These are phyloP conservation scores for Fusarium pilosicola DNA, from an alignment of 2,329 filamentous ascomycete genomes.

Conservation along the genomic window DNA sequence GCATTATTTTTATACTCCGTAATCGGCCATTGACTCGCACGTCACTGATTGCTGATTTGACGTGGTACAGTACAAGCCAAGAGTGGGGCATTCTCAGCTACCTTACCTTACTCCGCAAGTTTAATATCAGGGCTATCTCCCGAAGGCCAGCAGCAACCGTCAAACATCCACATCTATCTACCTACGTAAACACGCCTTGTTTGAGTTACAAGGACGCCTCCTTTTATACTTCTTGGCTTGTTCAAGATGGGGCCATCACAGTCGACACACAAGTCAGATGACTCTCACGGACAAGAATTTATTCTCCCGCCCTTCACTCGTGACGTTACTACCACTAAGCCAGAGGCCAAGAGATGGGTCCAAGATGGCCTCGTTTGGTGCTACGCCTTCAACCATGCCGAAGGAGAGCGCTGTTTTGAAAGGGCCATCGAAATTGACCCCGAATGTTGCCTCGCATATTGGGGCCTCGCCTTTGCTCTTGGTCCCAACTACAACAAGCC, in stretches of 20 bases:
- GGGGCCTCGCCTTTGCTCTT: slow-evolving; percentile 73
- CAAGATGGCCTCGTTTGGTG: slow-evolving; percentile 74
- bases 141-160: slow-evolving; percentile 1
- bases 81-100: slow-evolving; percentile 27
- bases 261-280: slow-evolving; percentile 3
- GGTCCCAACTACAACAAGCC: slow-evolving; percentile 81
- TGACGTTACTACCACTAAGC: slow-evolving; percentile 61
- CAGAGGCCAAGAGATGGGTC: slow-evolving; percentile 70
- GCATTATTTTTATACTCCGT: neutral
- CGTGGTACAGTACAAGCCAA: slow-evolving; percentile 18
- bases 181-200: neutral
- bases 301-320: slow-evolving; percentile 49
- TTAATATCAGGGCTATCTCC: slow-evolving; percentile 23
- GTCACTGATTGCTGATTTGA: slow-evolving; percentile 36
- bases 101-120: slow-evolving; percentile 26
- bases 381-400: slow-evolving; percentile 78
- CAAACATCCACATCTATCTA: neutral
- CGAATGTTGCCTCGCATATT: slow-evolving; percentile 69
- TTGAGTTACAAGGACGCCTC: neutral
- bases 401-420: slow-evolving; percentile 69
- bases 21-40: slow-evolving; percentile 24
- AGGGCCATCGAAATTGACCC: slow-evolving; percentile 63
- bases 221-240: neutral
- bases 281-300: slow-evolving; percentile 28
- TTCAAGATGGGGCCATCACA: slow-evolving; percentile 25